Evolutionary conservation across 495 filamentous ascomycete species (phyloP).

Genomic region (Podospora pseudocomata): DNA sequence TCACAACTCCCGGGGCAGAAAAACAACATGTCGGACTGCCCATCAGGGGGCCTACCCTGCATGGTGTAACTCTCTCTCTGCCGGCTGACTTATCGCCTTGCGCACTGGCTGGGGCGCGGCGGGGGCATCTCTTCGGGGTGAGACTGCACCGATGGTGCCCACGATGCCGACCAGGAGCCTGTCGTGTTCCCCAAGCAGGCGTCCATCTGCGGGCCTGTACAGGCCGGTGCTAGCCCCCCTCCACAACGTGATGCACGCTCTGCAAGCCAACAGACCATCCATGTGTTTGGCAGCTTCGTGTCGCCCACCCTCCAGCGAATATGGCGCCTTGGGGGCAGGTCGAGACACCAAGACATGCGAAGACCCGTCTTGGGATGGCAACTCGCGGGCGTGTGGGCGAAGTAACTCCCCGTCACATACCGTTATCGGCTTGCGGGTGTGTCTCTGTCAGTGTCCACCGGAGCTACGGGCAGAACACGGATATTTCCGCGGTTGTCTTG

Average conservation of each 20-base stretch:
- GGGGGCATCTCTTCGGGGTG: conserved; percentile 6
- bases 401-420: not conserved
- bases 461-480: not conserved
- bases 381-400: not conserved
- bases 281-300: conserved; percentile 6
- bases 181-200: conserved; percentile 3
- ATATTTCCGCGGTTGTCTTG: conserved; percentile 1
- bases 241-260: not conserved
- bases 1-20: conserved; percentile 1
- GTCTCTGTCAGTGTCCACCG: not conserved
- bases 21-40: not conserved
- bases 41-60: conserved; percentile 1
- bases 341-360: conserved; percentile 2
- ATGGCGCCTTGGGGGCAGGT: not conserved
- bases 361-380: conserved; percentile 10
- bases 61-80: not conserved
- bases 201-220: conserved; percentile 5
- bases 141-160: conserved; percentile 11
- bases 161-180: not conserved
- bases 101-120: not conserved
- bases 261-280: not conserved
- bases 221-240: not conserved
- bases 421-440: not conserved
- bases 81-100: conserved; percentile 5
- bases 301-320: not conserved